Evolutionary conservation across 2,329 filamentous ascomycete species (phyloP).

Genomic region (Calonectria ilicicola): DNA sequence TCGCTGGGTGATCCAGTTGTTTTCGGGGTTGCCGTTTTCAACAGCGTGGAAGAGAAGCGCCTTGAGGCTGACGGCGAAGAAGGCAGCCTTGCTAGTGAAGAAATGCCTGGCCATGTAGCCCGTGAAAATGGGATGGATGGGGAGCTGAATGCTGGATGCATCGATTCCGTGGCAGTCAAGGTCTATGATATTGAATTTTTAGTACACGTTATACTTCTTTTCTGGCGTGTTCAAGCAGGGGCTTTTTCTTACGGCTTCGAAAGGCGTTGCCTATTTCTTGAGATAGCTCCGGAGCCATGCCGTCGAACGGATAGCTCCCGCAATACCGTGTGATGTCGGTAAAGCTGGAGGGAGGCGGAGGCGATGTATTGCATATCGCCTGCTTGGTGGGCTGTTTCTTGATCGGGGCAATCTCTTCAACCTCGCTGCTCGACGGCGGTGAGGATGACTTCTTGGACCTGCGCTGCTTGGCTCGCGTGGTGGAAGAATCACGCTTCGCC

Average conservation of each 20-base stretch:
- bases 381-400: neutral
- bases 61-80: conserved; percentile 13
- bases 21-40: neutral
- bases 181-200: neutral
- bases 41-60: conserved; percentile 8
- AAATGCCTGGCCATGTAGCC: conserved; percentile 10
- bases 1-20: conserved; percentile 1
- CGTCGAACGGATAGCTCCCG: conserved; percentile 12
- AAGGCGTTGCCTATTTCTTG: conserved; percentile 7
- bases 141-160: neutral
- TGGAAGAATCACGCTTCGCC: neutral
- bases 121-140: conserved; percentile 11
- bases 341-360: neutral
- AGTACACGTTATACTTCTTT: neutral
- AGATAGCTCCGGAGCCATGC: conserved; percentile 11
- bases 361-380: neutral
- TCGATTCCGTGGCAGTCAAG: conserved; percentile 9
- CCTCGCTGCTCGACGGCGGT: neutral
- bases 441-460: neutral
- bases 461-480: neutral
- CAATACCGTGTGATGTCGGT: neutral
- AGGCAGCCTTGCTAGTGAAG: conserved; percentile 14
- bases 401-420: neutral
- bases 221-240: neutral
- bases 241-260: neutral